Evolutionary conservation across 2,329 filamentous ascomycete genomes (phyloP), one percentile per base, ranked within the genome.

Genomic region (Dendryphion nanum): DNA sequence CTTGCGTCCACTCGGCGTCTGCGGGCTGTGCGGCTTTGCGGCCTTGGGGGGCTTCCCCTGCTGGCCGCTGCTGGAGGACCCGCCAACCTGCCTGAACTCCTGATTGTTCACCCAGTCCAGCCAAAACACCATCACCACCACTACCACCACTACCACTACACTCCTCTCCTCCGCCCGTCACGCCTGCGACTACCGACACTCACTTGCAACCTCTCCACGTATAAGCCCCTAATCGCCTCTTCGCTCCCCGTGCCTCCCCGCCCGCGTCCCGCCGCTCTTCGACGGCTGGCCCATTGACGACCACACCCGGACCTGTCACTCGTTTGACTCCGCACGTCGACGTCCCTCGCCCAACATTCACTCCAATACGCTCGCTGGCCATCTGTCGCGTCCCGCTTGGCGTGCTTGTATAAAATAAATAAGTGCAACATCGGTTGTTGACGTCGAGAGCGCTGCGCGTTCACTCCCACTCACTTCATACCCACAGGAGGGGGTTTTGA

Each of bases 311-410:
- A 42, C 45, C 47, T 39, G 54, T 55, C 56, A 43, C 55, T 61
- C 57, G 56, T 56, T 57, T 57, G 51, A 50, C 35, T 42, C 35
- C 41, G 36, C 42, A 48, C 52, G 34, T 37, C 47, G 30, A 41
- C 28, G 18, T 21, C 30, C 39, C 35, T 47, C 38, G 29, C 35
- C 37, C 17, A 32, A 35, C 36, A 29, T 31, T 38, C 38, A 33
- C 36, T 42, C 23, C n/a, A n/a, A n/a, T n/a, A n/a, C n/a, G n/a
- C n/a, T n/a, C n/a, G n/a, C n/a, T n/a, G n/a, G n/a, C n/a, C n/a
- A n/a, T n/a, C n/a, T n/a, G n/a, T n/a, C n/a, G n/a, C n/a, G n/a
- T n/a, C n/a, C n/a, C n/a, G n/a, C n/a, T n/a, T n/a, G n/a, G n/a
- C n/a, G n/a, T n/a, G n/a, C n/a, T n/a, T n/a, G n/a, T n/a, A 31